Evolutionary conservation across 2,329 filamentous ascomycete genomes (phyloP), one percentile per base, ranked within the genome.

Genomic region (Claviceps sp.): DNA sequence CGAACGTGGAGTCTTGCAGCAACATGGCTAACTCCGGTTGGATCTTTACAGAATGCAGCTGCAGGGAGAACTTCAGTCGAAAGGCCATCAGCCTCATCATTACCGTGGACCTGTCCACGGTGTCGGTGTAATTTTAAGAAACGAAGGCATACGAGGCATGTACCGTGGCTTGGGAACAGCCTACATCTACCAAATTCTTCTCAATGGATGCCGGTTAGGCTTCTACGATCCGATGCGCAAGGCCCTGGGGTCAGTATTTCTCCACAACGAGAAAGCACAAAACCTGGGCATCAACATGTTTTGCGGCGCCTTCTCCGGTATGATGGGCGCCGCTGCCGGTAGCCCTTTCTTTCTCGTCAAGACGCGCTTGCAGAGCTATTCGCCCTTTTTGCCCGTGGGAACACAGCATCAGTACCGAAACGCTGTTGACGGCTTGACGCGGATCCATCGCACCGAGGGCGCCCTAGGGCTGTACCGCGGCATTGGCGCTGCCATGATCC

Each of bases 341-440:
- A 95, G 88, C 51, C 93, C 93, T 2, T 97, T 98, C 71, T 98
- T 98, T 77, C 81, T 98, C 51, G 86, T 97, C 67, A 98, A 98
- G 76, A 98, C 93, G 3, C 82, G 93, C 44, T 75, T 98, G 53
- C 93, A 98, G 70, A 95, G 89, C 59, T 97, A 80, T 73, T 95
- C 89, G 40, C 87, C 90, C 4, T 93, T 90, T 68, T 77, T 93
- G 13, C 93, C 93, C 3, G 90, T 97, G 44, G 93, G 93, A 51
- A 97, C 93, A n/a, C 93, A 98, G 66, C 93, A 98, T 70, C 76
- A 82, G 58, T 98, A 98, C 71, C 81, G 79, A 59, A 91, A 90
- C 68, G 89, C 91, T 0, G 68, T 82, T 56, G 89, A 98, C 65
- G 93, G 91, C 11, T 73, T 95, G 66, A 72, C 75, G 30, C 82